A percentile compares a stretch with the other conserved stretches of the same genome.
Evolutionary conservation across 2,329 filamentous ascomycete species (phyloP).

Genomic region (Trichoderma sp.): DNA sequence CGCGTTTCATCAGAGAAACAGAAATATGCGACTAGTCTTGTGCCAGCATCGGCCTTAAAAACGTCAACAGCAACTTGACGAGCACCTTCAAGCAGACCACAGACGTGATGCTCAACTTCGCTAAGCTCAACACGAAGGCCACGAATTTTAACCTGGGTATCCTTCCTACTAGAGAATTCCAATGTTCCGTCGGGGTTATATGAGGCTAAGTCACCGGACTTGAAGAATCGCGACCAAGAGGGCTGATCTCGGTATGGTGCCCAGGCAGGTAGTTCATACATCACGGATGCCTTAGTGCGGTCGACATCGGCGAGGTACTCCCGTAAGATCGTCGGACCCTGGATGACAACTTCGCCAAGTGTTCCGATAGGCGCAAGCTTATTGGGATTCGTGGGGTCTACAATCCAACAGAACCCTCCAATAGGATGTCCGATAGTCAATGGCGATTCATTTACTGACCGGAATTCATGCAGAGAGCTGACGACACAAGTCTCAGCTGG

Average conservation of each 20-base stretch:
- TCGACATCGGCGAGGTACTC: constrained; percentile 47
- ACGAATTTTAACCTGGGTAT: constrained; percentile 57
- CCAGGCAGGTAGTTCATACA: neutral
- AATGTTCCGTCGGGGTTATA: constrained; percentile 43
- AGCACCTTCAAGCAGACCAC: neutral
- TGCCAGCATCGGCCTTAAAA: neutral
- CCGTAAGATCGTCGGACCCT: constrained; percentile 47
- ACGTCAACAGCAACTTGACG: constrained; percentile 19
- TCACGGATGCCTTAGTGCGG: constrained; percentile 48
- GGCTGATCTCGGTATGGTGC: neutral
- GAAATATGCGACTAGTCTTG: neutral
- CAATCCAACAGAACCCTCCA: constrained; percentile 27
- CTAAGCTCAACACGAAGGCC: constrained; percentile 55
- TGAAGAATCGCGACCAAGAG: constrained; percentile 37
- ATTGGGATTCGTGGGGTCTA: constrained; percentile 26
- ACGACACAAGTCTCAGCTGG: constrained; percentile 43
- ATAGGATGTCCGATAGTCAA: constrained; percentile 16
- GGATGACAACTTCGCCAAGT: constrained; percentile 38
- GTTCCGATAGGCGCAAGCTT: constrained; percentile 28
- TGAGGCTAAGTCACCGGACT: constrained; percentile 47
- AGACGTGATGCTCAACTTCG: constrained; percentile 26
- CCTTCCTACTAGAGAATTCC: constrained; percentile 51
- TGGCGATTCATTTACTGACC: neutral
- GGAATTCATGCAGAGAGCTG: neutral
- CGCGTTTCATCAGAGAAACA: constrained; percentile 1